A percentile compares a stretch with the other conserved stretches of the same genome.
Evolutionary conservation across 257 asterid genomes (phyloP).

Genomic region (Nyctanthes arbortristis): DNA sequence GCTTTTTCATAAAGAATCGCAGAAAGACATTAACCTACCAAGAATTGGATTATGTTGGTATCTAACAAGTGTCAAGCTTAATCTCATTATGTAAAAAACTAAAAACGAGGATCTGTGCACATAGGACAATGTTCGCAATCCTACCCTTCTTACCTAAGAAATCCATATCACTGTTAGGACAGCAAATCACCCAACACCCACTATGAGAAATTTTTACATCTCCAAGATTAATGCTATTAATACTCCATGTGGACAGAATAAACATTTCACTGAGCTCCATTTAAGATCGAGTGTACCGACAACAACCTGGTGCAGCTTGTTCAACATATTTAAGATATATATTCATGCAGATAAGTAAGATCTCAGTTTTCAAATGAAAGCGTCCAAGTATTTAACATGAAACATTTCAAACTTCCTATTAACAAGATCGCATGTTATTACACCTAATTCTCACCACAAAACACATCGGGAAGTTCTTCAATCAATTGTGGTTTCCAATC

Average conservation of each 20-base stretch:
- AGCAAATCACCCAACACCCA: no score
- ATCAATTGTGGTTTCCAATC: constrained; percentile 72
- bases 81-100: neutral
- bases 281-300: no score
- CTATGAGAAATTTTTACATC: no score
- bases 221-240: no score
- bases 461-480: constrained; percentile 73
- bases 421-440: neutral
- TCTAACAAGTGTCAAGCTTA: neutral
- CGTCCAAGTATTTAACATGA: neutral
- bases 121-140: neutral
- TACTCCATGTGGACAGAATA: no score
- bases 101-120: neutral
- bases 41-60: neutral
- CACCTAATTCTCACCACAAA: constrained; percentile 60
- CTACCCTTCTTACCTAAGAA: no score
- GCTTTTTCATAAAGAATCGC: neutral
- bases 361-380: neutral
- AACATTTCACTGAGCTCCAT: no score
- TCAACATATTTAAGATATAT: neutral
- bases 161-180: no score
- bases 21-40: neutral
- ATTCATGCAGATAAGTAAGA: no score
- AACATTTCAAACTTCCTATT: neutral
- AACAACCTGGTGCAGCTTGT: neutral